Evolutionary conservation across 2,329 filamentous ascomycete genomes (phyloP).

Genomic region (Pseudocercospora fijiensis): DNA sequence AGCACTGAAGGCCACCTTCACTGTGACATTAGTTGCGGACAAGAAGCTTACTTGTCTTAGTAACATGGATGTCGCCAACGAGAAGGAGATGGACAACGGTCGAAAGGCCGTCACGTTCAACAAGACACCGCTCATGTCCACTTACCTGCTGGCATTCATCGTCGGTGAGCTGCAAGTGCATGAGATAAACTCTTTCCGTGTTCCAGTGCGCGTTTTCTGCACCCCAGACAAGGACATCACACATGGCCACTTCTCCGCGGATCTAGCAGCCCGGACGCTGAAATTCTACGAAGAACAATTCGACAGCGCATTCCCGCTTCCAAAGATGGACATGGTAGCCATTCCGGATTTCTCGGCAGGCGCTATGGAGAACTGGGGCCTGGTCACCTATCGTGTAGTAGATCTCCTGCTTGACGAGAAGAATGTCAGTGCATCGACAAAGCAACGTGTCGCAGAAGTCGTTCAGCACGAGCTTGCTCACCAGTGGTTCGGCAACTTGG

Average conservation of each 20-base stretch:
- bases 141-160: conserved; percentile 91
- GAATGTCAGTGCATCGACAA: conserved; percentile 80
- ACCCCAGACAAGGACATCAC: conserved; percentile 87
- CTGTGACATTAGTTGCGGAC: conserved; percentile 85
- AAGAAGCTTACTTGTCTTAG: conserved; percentile 87
- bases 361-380: conserved; percentile 98
- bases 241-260: conserved; percentile 84
- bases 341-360: conserved; percentile 94
- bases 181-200: conserved; percentile 85
- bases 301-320: conserved; percentile 78
- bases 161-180: conserved; percentile 92
- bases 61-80: conserved; percentile 91
- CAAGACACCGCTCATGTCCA: conserved; percentile 90
- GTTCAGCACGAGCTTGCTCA: conserved; percentile 96
- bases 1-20: conserved; percentile 87
- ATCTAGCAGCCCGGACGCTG: conserved; percentile 84
- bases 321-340: conserved; percentile 95
- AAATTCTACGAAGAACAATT: conserved; percentile 96
- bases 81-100: conserved; percentile 67
- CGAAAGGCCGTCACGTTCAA: conserved; percentile 91
- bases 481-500: conserved; percentile 93
- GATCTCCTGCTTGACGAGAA: conserved; percentile 90
- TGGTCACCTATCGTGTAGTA: conserved; percentile 92
- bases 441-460: conserved; percentile 90
- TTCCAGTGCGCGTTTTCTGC: conserved; percentile 91